Conservation (phyloP, 2,329 filamentous ascomycete species). For the Aspergillus versicolor region DNA sequence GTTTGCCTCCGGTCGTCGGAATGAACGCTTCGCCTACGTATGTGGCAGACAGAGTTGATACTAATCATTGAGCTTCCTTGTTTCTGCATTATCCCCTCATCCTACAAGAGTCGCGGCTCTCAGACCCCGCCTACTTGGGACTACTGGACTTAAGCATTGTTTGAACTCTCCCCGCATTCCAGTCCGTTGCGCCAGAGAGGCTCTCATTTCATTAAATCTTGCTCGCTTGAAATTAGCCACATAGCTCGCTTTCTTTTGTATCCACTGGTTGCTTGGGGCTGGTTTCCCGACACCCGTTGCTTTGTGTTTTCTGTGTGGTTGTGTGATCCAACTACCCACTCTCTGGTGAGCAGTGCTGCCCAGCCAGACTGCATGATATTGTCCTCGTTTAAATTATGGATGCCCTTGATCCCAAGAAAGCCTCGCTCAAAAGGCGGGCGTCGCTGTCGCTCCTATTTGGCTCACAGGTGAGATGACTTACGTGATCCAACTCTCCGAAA, state of each 20-base stretch:
- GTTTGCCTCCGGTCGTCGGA: not conserved
- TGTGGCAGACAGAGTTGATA: not conserved
- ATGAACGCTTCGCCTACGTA: not conserved
- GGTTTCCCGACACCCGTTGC: constrained; percentile 10
- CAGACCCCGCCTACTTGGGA: not conserved
- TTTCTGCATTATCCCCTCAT: not conserved
- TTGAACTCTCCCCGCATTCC: constrained; percentile 19
- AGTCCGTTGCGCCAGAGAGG: constrained; percentile 12
- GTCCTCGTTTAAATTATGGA: constrained; percentile 15
- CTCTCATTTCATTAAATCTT: not conserved
- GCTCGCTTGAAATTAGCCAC: not conserved
- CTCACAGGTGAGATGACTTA: constrained; percentile 15
- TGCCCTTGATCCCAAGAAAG: constrained; percentile 9
- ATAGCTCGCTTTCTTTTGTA: constrained; percentile 8
- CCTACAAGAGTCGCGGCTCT: not conserved
- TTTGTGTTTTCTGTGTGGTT: constrained; percentile 1
- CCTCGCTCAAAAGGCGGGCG: constrained; percentile 13
- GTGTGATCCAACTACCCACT: not conserved
- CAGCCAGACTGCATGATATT: not conserved
- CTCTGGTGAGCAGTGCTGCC: not conserved
- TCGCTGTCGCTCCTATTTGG: constrained; percentile 18
- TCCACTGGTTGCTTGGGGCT: constrained; percentile 10
- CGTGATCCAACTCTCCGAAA: not conserved
- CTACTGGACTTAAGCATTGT: not conserved
- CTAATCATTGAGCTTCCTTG: not conserved